A percentile compares a stretch with the other conserved stretches of the same genome.
Conservation (phyloP, 768 basidiomycete genomes). For the Termitomyces eurrhizus region DNA sequence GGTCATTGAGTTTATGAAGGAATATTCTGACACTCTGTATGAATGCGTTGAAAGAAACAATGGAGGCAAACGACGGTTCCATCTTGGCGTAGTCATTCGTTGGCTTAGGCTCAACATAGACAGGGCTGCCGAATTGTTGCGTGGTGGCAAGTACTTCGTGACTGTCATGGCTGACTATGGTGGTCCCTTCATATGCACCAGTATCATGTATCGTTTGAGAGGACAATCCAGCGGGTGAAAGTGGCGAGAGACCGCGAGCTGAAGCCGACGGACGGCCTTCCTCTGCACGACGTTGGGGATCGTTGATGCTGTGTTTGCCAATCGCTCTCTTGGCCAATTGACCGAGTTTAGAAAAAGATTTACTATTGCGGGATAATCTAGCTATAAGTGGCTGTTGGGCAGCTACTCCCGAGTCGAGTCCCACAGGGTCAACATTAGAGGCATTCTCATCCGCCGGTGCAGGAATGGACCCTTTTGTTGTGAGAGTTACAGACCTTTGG, state of each 20-base stretch:
- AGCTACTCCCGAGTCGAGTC: slow-evolving; percentile 3
- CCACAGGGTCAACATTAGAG: slow-evolving; percentile 13
- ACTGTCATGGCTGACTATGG: slow-evolving; percentile 9
- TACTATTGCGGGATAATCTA: neutral
- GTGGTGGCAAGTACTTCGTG: slow-evolving; percentile 6
- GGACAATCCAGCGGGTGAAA: slow-evolving; percentile 2
- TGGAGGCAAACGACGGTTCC: slow-evolving; percentile 21
- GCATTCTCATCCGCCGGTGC: slow-evolving; percentile 8
- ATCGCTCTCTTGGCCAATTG: slow-evolving; percentile 13
- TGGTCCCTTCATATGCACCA: slow-evolving; percentile 9
- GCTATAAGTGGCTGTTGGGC: neutral
- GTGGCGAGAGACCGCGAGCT: neutral
- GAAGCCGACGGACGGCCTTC: neutral
- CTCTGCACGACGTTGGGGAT: neutral
- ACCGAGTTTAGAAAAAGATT: slow-evolving; percentile 8
- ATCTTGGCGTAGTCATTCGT: slow-evolving; percentile 33
- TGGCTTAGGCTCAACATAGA: slow-evolving; percentile 24
- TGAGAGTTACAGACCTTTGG: neutral
- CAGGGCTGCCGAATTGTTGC: slow-evolving; percentile 17
- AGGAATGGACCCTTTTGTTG: slow-evolving; percentile 1
- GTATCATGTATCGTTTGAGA: slow-evolving; percentile 7
- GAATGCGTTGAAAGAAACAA: slow-evolving; percentile 25
- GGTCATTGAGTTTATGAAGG: slow-evolving; percentile 26
- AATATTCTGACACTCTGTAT: slow-evolving; percentile 26
- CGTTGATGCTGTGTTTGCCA: neutral